Percentiles rank a stretch among this genome's conserved stretches.
phyloP scores from a whole-genome alignment of 352 stramenopile species.

The Phytophthora litchii region DNA sequence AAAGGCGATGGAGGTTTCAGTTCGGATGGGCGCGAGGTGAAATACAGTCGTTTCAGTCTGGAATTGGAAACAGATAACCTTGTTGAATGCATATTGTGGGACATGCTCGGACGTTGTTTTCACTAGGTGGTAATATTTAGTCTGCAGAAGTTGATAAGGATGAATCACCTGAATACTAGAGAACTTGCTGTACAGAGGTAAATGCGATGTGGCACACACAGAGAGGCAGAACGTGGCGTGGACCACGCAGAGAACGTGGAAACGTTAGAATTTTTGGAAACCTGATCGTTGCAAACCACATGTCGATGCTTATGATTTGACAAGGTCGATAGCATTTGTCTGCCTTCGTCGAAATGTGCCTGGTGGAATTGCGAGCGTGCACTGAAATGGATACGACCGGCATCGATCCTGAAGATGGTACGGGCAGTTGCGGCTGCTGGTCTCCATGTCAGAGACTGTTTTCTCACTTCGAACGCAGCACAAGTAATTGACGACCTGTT shows the following conservation, averaged over 20 bases:
- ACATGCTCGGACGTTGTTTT: no score
- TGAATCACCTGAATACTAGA: no score
- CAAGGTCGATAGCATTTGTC: not conserved
- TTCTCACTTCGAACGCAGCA: no score
- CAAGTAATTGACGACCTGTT: no score
- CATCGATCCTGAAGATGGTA: not conserved
- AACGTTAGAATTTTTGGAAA: constrained; percentile 19
- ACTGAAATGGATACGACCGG: not conserved
- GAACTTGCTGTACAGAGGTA: constrained; percentile 17
- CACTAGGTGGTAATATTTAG: no score
- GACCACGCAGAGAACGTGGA: constrained; percentile 11
- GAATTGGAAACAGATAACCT: not conserved
- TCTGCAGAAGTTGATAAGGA: no score
- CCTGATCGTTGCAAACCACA: no score
- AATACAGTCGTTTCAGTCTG: not conserved
- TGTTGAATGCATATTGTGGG: no score
- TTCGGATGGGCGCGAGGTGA: constrained; percentile 14
- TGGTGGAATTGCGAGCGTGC: constrained; percentile 1
- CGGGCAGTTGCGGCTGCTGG: not conserved
- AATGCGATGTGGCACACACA: constrained; percentile 24
- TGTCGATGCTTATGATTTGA: no score
- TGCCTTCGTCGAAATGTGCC: not conserved
- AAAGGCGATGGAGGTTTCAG: constrained; percentile 33
- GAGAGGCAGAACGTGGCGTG: constrained; percentile 29
- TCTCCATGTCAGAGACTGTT: no score